Percentiles rank a stretch among this genome's conserved stretches.
Evolutionary conservation across 352 stramenopile species (phyloP).

Genomic region (Aphanomyces invadans): DNA sequence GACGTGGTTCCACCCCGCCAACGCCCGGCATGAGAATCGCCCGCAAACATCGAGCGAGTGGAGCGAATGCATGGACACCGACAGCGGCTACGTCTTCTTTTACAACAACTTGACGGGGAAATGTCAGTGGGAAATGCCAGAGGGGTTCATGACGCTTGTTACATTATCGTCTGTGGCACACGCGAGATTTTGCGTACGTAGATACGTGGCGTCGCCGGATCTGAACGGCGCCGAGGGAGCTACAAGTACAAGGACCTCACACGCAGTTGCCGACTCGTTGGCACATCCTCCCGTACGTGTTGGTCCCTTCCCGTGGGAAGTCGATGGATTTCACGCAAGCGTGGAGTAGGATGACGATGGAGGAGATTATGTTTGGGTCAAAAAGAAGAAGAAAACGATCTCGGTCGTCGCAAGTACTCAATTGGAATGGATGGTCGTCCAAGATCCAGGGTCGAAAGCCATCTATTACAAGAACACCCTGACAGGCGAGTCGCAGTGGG

Average conservation of each 20-base stretch:
- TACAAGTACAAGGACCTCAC: too few species aligned
- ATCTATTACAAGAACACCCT: constrained; percentile 71
- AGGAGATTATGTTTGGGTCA: constrained; percentile 63
- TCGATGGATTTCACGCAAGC: too few species aligned
- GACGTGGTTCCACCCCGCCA: constrained; percentile 48
- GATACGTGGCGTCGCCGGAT: background rate
- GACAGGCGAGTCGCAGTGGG: constrained; percentile 58
- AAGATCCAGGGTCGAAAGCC: constrained; percentile 43
- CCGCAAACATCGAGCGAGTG: constrained; percentile 30
- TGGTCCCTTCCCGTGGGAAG: too few species aligned
- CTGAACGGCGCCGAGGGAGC: background rate
- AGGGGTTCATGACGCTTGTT: constrained; percentile 29
- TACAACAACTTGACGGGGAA: constrained; percentile 69
- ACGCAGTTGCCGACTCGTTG: background rate
- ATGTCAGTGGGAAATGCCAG: constrained; percentile 51
- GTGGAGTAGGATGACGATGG: constrained; percentile 37
- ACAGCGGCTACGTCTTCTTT: constrained; percentile 49
- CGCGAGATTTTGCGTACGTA: background rate
- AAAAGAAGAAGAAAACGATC: constrained; percentile 63
- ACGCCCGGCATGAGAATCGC: constrained; percentile 28
- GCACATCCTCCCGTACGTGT: background rate
- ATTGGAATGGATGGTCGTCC: constrained; percentile 54
- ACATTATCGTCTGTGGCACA: too few species aligned
- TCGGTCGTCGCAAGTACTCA: constrained; percentile 52
- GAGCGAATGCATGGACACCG: constrained; percentile 58